These are phyloP conservation scores for Insectozyma bohioensis DNA, from an alignment of 1,139 yeast genomes.

Conservation along the genomic window DNA sequence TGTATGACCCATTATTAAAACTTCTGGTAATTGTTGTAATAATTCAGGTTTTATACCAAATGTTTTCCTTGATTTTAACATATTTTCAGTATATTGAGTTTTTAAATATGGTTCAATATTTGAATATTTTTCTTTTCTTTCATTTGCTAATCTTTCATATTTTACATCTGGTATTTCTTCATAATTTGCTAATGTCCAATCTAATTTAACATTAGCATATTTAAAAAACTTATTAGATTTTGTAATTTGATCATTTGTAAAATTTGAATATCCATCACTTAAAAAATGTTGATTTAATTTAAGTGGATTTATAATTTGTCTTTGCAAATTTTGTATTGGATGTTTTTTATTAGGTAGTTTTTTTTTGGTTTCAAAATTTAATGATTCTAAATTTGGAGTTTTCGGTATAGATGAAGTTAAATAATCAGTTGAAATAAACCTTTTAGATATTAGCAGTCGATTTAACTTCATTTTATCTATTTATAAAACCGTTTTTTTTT, in stretches of 20 bases:
- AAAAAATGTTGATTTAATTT: slow-evolving; percentile 9
- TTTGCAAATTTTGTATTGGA: slow-evolving; percentile 1
- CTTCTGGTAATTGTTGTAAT: slow-evolving; percentile 53
- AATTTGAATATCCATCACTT: slow-evolving; percentile 7
- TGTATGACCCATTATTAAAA: slow-evolving; percentile 68
- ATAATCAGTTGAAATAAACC: slow-evolving; percentile 7
- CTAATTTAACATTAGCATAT: slow-evolving; percentile 42
- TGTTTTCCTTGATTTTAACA: slow-evolving; percentile 20
- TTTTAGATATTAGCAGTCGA: slow-evolving; percentile 1
- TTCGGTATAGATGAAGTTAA: slow-evolving; percentile 5
- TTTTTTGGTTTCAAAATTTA: neutral
- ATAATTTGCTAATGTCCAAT: slow-evolving; percentile 60
- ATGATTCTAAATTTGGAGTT: neutral
- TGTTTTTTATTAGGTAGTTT: neutral
- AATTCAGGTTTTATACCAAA: slow-evolving; percentile 33
- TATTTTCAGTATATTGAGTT: slow-evolving; percentile 20
- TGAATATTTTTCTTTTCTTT: slow-evolving; percentile 14
- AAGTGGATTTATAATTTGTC: slow-evolving; percentile 9
- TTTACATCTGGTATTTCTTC: slow-evolving; percentile 59
- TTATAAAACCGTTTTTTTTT: too few species aligned
- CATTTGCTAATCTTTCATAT: slow-evolving; percentile 29
- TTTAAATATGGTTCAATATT: slow-evolving; percentile 21
- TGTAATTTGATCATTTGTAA: slow-evolving; percentile 13
- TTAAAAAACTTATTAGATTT: slow-evolving; percentile 40
- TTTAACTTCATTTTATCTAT: neutral